phyloP scores from a whole-genome alignment of 495 filamentous ascomycete genomes.

The Aspergillus homomorphus region DNA sequence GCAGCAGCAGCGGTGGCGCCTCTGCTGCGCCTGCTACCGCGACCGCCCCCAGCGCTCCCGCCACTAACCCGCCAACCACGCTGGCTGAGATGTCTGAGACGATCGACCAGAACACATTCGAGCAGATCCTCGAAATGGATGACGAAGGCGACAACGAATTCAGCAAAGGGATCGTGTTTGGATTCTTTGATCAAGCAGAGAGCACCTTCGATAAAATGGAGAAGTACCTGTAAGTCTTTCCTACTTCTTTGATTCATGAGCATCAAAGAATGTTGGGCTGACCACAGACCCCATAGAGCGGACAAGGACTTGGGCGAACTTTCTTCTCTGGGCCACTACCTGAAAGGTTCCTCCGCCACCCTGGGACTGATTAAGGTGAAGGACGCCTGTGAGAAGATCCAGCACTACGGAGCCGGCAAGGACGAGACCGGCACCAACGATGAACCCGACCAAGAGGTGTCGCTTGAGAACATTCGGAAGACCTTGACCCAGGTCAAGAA shows the following conservation, averaged over 20 bases:
- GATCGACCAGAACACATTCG: conserved; percentile 78
- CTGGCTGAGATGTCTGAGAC: conserved; percentile 59
- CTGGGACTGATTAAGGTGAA: conserved; percentile 89
- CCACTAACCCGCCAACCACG: conserved; percentile 27
- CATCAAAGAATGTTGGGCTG: no score
- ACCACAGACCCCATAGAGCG: conserved; percentile 46
- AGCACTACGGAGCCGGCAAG: conserved; percentile 79
- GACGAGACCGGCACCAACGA: conserved; percentile 69
- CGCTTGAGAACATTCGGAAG: conserved; percentile 63
- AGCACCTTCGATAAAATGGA: conserved; percentile 87
- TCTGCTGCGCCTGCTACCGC: background rate
- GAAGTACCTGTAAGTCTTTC: conserved; percentile 61
- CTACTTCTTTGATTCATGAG: background rate
- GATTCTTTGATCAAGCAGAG: conserved; percentile 90
- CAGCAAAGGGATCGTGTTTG: conserved; percentile 80
- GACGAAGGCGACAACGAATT: conserved; percentile 77
- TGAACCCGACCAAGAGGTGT: conserved; percentile 58
- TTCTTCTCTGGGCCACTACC: conserved; percentile 85
- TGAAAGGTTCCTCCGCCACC: conserved; percentile 97
- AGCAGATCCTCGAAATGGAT: conserved; percentile 97
- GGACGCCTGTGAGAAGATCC: conserved; percentile 93
- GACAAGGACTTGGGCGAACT: conserved; percentile 64
- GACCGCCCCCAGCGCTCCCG: conserved; percentile 11
- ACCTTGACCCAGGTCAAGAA: conserved; percentile 67
- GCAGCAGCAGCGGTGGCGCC: background rate